Conservation (phyloP, 495 filamentous ascomycete genomes). For the Penicillium longicatenatum region DNA sequence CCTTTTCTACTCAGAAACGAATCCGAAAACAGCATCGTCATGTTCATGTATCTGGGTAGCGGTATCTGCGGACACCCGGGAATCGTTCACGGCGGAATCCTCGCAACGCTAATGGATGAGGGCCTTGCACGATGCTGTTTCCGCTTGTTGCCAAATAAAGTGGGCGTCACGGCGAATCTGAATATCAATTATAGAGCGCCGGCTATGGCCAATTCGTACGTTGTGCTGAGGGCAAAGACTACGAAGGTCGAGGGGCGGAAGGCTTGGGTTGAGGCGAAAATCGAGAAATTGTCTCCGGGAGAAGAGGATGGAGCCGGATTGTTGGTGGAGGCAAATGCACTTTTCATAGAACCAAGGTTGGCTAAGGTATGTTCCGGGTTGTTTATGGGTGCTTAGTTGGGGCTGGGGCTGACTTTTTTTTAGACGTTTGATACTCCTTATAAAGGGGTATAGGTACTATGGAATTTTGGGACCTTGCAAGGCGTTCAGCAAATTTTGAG, state of each 20-base stretch:
- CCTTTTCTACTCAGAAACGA: slow-evolving; percentile 71
- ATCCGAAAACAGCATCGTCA: slow-evolving; percentile 66
- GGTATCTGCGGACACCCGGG: slow-evolving; percentile 86
- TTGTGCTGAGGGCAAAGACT: slow-evolving; percentile 76
- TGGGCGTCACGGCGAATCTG: slow-evolving; percentile 86
- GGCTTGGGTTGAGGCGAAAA: slow-evolving; percentile 85
- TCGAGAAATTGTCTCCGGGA: slow-evolving; percentile 71
- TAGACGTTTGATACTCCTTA: slow-evolving; percentile 4
- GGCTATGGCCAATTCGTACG: slow-evolving; percentile 65
- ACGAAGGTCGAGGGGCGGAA: slow-evolving; percentile 89
- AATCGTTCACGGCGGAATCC: slow-evolving; percentile 82
- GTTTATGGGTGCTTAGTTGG: neutral
- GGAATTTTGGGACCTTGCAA: neutral
- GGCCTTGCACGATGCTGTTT: slow-evolving; percentile 86
- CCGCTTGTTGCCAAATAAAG: slow-evolving; percentile 76
- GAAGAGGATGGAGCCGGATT: slow-evolving; percentile 58
- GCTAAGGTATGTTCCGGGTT: slow-evolving; percentile 59
- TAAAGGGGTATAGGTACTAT: neutral
- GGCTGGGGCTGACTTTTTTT: neutral
- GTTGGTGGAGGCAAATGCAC: slow-evolving; percentile 71
- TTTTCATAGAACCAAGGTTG: slow-evolving; percentile 84
- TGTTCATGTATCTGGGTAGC: slow-evolving; percentile 73
- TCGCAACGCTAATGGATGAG: slow-evolving; percentile 90
- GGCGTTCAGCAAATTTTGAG: neutral
- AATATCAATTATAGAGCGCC: slow-evolving; percentile 84